Evolutionary conservation across 192 early-diverging fungal genomes (phyloP).

Genomic region (Coemansia sp.): DNA sequence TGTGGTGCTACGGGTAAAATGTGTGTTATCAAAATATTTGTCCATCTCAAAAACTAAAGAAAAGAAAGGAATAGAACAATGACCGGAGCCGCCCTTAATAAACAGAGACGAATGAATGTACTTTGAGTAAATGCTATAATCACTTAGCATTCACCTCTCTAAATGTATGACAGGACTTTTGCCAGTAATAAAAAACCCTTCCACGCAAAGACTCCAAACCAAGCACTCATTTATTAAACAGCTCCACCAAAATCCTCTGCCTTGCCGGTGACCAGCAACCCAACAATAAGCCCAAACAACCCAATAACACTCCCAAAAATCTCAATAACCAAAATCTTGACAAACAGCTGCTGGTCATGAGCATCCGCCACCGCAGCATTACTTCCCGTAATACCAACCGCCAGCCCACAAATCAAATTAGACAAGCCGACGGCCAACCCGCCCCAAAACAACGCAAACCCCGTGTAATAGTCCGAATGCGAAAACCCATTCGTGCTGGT

Average conservation of each 20-base stretch:
- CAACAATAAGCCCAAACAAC: constrained; percentile 95
- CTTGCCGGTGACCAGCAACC: constrained; percentile 70
- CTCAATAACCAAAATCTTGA: constrained; percentile 96
- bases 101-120: too few relatives aligned
- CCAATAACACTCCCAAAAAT: constrained; percentile 97
- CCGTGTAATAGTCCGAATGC: constrained; percentile 73
- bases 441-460: constrained; percentile 94
- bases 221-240: too few relatives aligned
- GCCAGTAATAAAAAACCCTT: too few relatives aligned
- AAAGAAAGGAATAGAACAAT: too few relatives aligned
- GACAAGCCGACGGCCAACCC: constrained; percentile 93
- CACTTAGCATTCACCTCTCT: too few relatives aligned
- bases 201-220: too few relatives aligned
- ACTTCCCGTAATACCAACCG: constrained; percentile 89
- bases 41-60: too few relatives aligned
- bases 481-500: constrained; percentile 50
- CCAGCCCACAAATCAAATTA: constrained; percentile 90
- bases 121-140: too few relatives aligned
- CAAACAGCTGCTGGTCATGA: constrained; percentile 90
- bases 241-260: constrained; percentile 5
- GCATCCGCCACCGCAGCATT: constrained; percentile 96
- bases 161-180: too few relatives aligned
- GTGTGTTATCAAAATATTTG: too few relatives aligned
- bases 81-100: too few relatives aligned
- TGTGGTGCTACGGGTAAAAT: too few relatives aligned